These are phyloP conservation scores for Irpex sp. DNA, from an alignment of 1,284 basidiomycete species.

Conservation along the genomic window DNA sequence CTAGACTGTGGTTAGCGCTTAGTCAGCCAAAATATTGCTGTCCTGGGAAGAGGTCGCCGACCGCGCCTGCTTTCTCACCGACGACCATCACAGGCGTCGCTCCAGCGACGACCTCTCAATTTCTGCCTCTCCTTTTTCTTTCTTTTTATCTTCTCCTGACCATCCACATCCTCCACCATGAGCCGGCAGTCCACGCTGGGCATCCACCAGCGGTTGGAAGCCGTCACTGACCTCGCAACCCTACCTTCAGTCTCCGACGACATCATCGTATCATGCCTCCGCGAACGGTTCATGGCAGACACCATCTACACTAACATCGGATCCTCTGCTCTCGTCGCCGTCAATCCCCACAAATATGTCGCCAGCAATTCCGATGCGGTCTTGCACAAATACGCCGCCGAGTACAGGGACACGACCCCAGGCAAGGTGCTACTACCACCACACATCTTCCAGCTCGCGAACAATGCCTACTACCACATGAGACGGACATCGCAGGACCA, in stretches of 20 bases:
- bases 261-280: slow-evolving; percentile 75
- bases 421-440: slow-evolving; percentile 47
- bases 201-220: slow-evolving; percentile 63
- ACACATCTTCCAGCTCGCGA: slow-evolving; percentile 85
- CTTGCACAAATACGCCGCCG: slow-evolving; percentile 79
- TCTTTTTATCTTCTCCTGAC: slow-evolving; percentile 12
- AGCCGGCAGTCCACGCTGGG: slow-evolving; percentile 29
- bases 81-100: slow-evolving; percentile 13
- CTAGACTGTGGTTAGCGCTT: slow-evolving; percentile 3
- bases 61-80: slow-evolving; percentile 7
- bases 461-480: slow-evolving; percentile 97
- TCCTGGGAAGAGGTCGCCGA: not conserved
- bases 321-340: slow-evolving; percentile 68
- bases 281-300: slow-evolving; percentile 84
- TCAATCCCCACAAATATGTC: slow-evolving; percentile 90
- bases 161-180: slow-evolving; percentile 20
- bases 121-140: slow-evolving; percentile 4
- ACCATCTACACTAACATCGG: slow-evolving; percentile 80
- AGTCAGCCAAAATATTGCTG: slow-evolving; percentile 15
- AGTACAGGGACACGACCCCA: slow-evolving; percentile 52
- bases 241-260: slow-evolving; percentile 70
- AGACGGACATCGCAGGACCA: slow-evolving; percentile 92
- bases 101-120: slow-evolving; percentile 12
- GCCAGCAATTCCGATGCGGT: slow-evolving; percentile 77
- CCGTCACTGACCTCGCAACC: slow-evolving; percentile 59